phyloP scores from a whole-genome alignment of 257 asterid species.

The Fraxinus cuspidata region DNA sequence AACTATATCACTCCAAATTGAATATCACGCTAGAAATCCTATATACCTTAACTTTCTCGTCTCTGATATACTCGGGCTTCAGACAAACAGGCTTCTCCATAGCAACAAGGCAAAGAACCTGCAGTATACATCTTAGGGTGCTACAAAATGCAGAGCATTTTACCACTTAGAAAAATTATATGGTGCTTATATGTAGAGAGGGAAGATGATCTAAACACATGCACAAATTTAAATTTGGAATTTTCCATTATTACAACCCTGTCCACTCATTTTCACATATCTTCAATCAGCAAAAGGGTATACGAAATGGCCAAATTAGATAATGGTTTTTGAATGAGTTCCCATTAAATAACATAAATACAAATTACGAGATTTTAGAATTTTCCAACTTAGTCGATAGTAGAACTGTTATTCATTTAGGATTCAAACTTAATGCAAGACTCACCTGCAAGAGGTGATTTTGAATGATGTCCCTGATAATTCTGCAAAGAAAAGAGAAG shows the following conservation, averaged over 20 bases:
- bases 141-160: background rate
- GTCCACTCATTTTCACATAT: background rate
- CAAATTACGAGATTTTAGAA: background rate
- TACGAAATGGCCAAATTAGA: background rate
- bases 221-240: background rate
- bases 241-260: background rate
- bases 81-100: constrained; percentile 91
- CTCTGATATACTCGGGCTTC: constrained; percentile 85
- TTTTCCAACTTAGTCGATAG: background rate
- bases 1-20: background rate
- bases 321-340: background rate
- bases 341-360: background rate
- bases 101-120: constrained; percentile 93
- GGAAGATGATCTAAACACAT: background rate
- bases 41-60: constrained; percentile 90
- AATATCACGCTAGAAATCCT: constrained; percentile 7
- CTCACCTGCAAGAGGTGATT: constrained; percentile 88
- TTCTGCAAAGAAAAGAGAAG: constrained; percentile 52
- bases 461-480: constrained; percentile 89
- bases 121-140: constrained; percentile 9
- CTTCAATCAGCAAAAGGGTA: background rate
- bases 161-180: background rate
- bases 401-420: constrained; percentile 7
- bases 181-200: background rate
- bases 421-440: constrained; percentile 19